Percentiles rank a stretch among this genome's conserved stretches.
Evolutionary conservation across 2,329 filamentous ascomycete genomes (phyloP).

Genomic region (Trichoderma breve): DNA sequence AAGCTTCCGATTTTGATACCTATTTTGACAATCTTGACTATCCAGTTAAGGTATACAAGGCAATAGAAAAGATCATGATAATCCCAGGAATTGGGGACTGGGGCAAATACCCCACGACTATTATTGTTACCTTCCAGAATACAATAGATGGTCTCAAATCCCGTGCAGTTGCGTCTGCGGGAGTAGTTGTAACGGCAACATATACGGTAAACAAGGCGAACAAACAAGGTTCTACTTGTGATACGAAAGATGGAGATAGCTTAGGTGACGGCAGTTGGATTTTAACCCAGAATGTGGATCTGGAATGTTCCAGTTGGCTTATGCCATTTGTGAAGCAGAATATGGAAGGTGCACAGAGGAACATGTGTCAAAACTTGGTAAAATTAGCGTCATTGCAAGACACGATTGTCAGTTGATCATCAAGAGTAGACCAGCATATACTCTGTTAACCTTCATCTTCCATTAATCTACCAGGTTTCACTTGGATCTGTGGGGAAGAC

Average conservation of each 20-base stretch:
- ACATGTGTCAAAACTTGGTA: neutral
- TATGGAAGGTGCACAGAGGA: neutral
- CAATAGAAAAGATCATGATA: neutral
- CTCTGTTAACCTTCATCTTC: neutral
- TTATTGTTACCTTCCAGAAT: neutral
- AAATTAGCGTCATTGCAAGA: neutral
- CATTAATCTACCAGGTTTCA: neutral
- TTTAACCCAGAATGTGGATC: neutral
- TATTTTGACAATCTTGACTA: neutral
- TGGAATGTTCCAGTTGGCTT: neutral
- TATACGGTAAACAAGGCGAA: neutral
- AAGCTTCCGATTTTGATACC: neutral
- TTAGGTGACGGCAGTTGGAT: neutral
- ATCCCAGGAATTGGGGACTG: neutral
- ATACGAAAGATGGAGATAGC: neutral
- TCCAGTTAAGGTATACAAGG: neutral
- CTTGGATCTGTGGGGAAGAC: neutral
- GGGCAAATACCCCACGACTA: neutral
- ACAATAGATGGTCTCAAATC: neutral
- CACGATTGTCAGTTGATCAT: neutral
- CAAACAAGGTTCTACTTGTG: neutral
- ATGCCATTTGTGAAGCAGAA: neutral
- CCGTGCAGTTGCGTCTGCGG: neutral
- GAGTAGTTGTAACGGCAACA: neutral
- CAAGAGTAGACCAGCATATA: neutral